A percentile compares a stretch with the other conserved stretches of the same genome.
These are phyloP conservation scores for Ceratobasidium sp. DNA, from an alignment of 1,284 basidiomycete genomes.

Conservation along the genomic window DNA sequence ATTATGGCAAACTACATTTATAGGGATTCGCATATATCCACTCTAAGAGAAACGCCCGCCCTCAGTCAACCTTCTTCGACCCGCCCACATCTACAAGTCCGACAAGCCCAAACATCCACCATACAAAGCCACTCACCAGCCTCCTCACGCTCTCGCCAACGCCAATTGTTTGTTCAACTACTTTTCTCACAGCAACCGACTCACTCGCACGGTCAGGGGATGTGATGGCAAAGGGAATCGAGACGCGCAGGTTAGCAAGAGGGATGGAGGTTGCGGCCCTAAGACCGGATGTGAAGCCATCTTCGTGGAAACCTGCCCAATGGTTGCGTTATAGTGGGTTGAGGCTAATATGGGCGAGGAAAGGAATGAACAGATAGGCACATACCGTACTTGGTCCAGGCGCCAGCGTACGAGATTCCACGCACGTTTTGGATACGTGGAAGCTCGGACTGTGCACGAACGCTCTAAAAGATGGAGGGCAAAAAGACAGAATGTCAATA, in stretches of 20 bases:
- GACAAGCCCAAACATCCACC: conserved; percentile 19
- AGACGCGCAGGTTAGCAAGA: not conserved
- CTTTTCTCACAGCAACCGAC: conserved; percentile 4
- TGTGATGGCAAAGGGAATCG: conserved; percentile 21
- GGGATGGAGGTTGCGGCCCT: conserved; percentile 47
- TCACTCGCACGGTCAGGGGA: conserved; percentile 19
- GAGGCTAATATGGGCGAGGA: not conserved
- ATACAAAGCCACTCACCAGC: not conserved
- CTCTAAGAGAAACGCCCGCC: not conserved
- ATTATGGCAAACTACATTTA: no score
- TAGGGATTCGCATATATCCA: no score
- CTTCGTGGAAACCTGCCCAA: conserved; percentile 72
- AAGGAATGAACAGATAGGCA: conserved; percentile 34
- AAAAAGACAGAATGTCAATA: not conserved
- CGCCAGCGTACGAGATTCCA: conserved; percentile 75
- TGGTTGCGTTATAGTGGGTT: not conserved
- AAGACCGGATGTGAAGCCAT: conserved; percentile 69
- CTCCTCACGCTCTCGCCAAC: not conserved
- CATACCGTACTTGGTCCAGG: conserved; percentile 72
- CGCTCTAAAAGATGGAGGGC: conserved; percentile 46
- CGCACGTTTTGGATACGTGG: conserved; percentile 67
- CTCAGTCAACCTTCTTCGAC: conserved; percentile 12
- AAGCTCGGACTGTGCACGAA: conserved; percentile 65
- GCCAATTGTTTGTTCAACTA: not conserved
- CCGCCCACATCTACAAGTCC: not conserved